Conservation (phyloP, 2,329 filamentous ascomycete species). For the Macrophomina phaseolina region DNA sequence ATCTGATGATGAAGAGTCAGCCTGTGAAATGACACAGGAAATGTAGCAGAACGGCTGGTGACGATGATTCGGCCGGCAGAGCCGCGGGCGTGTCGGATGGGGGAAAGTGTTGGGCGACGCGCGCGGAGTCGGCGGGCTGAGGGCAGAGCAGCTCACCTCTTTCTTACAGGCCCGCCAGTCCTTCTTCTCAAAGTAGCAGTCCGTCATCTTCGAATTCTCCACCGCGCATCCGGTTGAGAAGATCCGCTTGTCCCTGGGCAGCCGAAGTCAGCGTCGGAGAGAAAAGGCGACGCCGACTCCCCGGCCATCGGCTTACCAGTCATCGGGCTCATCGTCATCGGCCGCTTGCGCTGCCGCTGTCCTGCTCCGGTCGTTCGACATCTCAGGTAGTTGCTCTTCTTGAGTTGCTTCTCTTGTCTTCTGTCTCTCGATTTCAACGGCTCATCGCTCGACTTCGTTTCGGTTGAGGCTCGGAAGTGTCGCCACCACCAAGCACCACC, state of each 20-base stretch:
- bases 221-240: conserved; percentile 94
- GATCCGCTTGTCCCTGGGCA: conserved; percentile 89
- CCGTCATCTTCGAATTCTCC: conserved; percentile 84
- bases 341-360: conserved; percentile 42
- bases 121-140: conserved; percentile 4
- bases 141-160: conserved; percentile 68
- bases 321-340: conserved; percentile 88
- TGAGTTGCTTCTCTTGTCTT: conserved; percentile 2
- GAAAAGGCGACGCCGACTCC: not conserved
- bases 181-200: conserved; percentile 95
- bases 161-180: conserved; percentile 90
- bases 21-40: not conserved
- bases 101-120: conserved; percentile 16
- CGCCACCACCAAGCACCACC: conserved; percentile 33
- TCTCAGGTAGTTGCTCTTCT: conserved; percentile 37
- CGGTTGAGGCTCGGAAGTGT: conserved; percentile 39
- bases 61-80: conserved; percentile 12
- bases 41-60: not conserved
- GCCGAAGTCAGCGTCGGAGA: conserved; percentile 5
- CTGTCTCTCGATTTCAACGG: not conserved
- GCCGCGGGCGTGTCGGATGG: conserved; percentile 11
- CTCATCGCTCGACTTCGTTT: conserved; percentile 24
- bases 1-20: conserved; percentile 65
- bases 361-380: conserved; percentile 64
- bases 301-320: conserved; percentile 70